Evolutionary conservation across 1,139 yeast genomes (phyloP), one percentile per base, ranked within the genome.

Genomic region (Sugiyamaella pinicola): DNA sequence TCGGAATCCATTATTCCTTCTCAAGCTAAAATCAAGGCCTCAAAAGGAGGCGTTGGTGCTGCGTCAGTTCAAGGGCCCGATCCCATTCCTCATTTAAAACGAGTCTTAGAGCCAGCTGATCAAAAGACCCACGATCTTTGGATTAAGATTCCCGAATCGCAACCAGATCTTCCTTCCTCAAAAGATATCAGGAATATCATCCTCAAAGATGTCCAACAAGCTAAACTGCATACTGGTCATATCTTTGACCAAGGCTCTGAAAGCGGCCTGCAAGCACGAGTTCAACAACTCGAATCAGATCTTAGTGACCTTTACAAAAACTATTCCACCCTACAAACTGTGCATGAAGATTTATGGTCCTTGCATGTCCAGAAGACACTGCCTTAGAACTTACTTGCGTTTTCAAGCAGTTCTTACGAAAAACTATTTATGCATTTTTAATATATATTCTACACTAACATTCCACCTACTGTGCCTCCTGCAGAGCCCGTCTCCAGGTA

Each of bases 261-360:
- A 34, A 55, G 56, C 17, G 58, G 60, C n/a, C 58, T 65, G 13
- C 61, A 58, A 40, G 57, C 59, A 7, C 56, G 55, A 43, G 59
- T 64, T 8, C 57, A 60, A 29, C 53, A 59, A 46, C 56, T 66
- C 12, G 64, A 63, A 26, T 49, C 52, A n/a, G 68, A 65, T 22
- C 56, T 65, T 38, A 49, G 50, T n/a, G 48, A 51, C 40, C 49
- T 65, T 28, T 53, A 61, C 46, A 37, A 41, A 24, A 56, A 58
- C 49, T 65, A 63, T 47, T 50, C 52, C 12, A 51, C 58, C 24
- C 58, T 65, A 7, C 55, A 61, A 42, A 49, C 49, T 9, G 58
- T 58, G 29, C 68, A 65, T 47, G 62, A 63, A 33, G 64, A 64
- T 7, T 56, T 66, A 26, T 65, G 69, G 69, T 52, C 58, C 22